Evolutionary conservation across 1,139 yeast genomes (phyloP).

Genomic region (Taphrina populina): DNA sequence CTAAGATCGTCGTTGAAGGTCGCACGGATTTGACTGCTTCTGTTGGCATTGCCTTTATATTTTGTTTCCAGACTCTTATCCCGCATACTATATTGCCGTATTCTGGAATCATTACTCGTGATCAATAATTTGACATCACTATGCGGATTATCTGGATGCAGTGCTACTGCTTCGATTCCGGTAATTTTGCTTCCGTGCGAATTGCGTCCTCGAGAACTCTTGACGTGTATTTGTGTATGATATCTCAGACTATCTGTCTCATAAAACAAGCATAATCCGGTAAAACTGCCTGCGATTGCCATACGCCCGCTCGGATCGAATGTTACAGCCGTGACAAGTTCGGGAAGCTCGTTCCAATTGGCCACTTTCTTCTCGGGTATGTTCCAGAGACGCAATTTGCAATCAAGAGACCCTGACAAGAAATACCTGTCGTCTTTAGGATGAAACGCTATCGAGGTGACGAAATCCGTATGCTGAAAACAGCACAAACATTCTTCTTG

Average conservation of each 20-base stretch:
- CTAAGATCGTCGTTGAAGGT: constrained; percentile 56
- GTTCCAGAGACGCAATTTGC: constrained; percentile 77
- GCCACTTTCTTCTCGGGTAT: constrained; percentile 69
- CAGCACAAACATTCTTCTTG: constrained; percentile 61
- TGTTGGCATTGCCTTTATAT: constrained; percentile 71
- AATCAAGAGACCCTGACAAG: constrained; percentile 78
- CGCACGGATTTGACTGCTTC: constrained; percentile 70
- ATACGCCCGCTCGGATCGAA: constrained; percentile 69
- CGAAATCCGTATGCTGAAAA: constrained; percentile 75
- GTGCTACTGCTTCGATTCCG: constrained; percentile 47
- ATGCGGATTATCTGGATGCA: constrained; percentile 39
- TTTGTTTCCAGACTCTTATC: constrained; percentile 61
- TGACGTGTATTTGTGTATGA: constrained; percentile 57
- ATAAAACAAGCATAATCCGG: constrained; percentile 64
- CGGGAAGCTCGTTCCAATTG: constrained; percentile 49
- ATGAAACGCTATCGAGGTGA: constrained; percentile 77
- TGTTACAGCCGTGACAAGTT: constrained; percentile 64
- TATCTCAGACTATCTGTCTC: constrained; percentile 65
- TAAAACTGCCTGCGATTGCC: constrained; percentile 76
- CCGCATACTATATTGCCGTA: constrained; percentile 63
- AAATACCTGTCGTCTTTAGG: constrained; percentile 87
- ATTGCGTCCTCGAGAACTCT: constrained; percentile 39
- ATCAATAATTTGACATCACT: constrained; percentile 41
- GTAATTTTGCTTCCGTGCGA: constrained; percentile 54
- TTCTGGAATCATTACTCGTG: constrained; percentile 76